Evolutionary conservation across 208 protist genomes (phyloP).

Genomic region (Phytomonas francai): DNA sequence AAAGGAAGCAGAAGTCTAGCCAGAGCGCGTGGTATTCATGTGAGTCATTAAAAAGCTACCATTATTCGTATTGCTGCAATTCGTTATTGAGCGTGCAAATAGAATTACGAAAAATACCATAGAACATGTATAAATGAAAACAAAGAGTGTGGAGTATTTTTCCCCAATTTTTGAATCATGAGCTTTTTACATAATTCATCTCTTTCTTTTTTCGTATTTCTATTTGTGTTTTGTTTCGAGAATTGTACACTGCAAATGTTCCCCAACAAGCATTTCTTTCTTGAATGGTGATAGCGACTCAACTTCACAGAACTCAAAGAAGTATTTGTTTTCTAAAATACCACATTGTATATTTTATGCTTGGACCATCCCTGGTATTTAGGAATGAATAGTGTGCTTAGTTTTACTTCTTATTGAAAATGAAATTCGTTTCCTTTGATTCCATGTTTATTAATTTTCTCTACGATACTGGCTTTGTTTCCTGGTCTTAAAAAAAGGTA

Average conservation of each 20-base stretch:
- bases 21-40: too few relatives aligned
- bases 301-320: too few relatives aligned
- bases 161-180: background rate
- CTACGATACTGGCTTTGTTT: constrained; percentile 6
- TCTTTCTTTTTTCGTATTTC: background rate
- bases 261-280: too few relatives aligned
- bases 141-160: background rate
- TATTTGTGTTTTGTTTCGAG: background rate
- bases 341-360: background rate
- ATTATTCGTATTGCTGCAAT: too few relatives aligned
- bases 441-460: background rate
- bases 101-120: too few relatives aligned
- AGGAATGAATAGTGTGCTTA: background rate
- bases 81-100: too few relatives aligned
- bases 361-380: background rate
- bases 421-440: background rate
- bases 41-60: too few relatives aligned
- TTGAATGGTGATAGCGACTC: too few relatives aligned
- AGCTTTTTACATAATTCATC: background rate
- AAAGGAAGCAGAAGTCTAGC: too few relatives aligned
- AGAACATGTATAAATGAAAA: too few relatives aligned
- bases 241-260: background rate
- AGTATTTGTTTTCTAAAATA: too few relatives aligned
- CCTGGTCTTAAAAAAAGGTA: background rate
- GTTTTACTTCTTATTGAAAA: background rate